Conservation (phyloP, 2,329 filamentous ascomycete species). For the Cytospora paraplurivora region DNA sequence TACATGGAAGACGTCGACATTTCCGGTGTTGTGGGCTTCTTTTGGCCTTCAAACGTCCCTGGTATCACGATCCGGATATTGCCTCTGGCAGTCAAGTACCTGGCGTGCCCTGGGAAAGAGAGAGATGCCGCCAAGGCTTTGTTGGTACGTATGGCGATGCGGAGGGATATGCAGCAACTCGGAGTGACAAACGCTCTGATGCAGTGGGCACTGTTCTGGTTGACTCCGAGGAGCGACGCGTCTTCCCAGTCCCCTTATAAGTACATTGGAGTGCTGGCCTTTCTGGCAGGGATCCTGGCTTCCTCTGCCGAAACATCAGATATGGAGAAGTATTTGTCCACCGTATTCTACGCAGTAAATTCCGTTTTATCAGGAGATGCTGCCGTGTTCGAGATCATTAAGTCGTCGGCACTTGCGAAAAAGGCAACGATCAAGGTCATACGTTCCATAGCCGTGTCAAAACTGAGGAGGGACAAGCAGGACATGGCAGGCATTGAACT, state of each 20-base stretch:
- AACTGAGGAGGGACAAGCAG: slow-evolving; percentile 55
- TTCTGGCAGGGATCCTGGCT: slow-evolving; percentile 72
- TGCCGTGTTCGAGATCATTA: slow-evolving; percentile 54
- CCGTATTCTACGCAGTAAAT: slow-evolving; percentile 68
- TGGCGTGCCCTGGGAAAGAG: slow-evolving; percentile 80
- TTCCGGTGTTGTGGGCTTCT: slow-evolving; percentile 50
- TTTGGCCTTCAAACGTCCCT: slow-evolving; percentile 64
- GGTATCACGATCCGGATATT: slow-evolving; percentile 71
- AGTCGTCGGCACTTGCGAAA: slow-evolving; percentile 74
- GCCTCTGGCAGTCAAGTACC: slow-evolving; percentile 69
- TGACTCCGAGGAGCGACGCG: slow-evolving; percentile 46
- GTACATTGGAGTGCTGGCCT: slow-evolving; percentile 77
- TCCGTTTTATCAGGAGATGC: slow-evolving; percentile 46
- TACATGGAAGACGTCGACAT: slow-evolving; percentile 50
- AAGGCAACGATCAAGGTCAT: slow-evolving; percentile 86
- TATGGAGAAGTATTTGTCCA: slow-evolving; percentile 65
- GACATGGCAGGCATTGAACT: slow-evolving; percentile 52
- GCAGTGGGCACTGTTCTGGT: slow-evolving; percentile 66
- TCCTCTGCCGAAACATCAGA: slow-evolving; percentile 73
- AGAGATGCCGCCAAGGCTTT: slow-evolving; percentile 83
- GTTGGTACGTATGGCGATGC: slow-evolving; percentile 77
- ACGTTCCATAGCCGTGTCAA: slow-evolving; percentile 70
- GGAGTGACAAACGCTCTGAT: slow-evolving; percentile 70
- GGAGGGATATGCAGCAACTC: slow-evolving; percentile 83
- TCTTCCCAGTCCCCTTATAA: slow-evolving; percentile 63